These are phyloP conservation scores for Raddia guianensis DNA, from an alignment of 176 grass and related monocot genomes.

Conservation along the genomic window DNA sequence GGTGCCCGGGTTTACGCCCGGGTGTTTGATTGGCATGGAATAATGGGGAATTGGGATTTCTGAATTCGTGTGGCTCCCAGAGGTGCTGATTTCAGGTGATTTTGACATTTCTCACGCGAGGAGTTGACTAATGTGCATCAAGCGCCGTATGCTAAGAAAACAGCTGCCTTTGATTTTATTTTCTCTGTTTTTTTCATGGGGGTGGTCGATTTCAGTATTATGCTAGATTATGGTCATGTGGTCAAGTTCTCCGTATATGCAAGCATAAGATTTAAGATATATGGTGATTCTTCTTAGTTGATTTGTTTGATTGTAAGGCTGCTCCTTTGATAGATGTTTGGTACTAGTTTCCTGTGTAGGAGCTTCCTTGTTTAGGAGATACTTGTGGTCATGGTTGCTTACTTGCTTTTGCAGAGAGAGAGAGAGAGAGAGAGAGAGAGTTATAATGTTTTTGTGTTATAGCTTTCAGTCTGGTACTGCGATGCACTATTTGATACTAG, in stretches of 20 bases:
- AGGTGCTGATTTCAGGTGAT: constrained; percentile 13
- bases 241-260: background rate
- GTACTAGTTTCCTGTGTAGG: constrained; percentile 12
- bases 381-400: constrained; percentile 1
- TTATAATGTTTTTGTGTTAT: background rate
- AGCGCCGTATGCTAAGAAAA: constrained; percentile 9
- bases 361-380: background rate
- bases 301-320: constrained; percentile 17
- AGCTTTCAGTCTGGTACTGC: background rate
- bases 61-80: constrained; percentile 22
- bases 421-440: background rate
- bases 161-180: background rate
- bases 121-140: constrained; percentile 20
- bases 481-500: background rate
- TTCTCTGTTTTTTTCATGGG: background rate
- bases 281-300: background rate
- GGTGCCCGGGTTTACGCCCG: background rate
- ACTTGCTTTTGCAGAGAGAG: constrained; percentile 3
- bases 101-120: constrained; percentile 34
- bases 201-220: background rate
- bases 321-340: background rate
- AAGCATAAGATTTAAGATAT: background rate
- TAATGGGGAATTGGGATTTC: constrained; percentile 32
- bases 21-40: constrained; percentile 17
- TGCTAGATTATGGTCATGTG: background rate